Percentiles rank a stretch among this genome's conserved stretches.
Conservation (phyloP, 2,329 filamentous ascomycete genomes). For the Paraphoma sp. region DNA sequence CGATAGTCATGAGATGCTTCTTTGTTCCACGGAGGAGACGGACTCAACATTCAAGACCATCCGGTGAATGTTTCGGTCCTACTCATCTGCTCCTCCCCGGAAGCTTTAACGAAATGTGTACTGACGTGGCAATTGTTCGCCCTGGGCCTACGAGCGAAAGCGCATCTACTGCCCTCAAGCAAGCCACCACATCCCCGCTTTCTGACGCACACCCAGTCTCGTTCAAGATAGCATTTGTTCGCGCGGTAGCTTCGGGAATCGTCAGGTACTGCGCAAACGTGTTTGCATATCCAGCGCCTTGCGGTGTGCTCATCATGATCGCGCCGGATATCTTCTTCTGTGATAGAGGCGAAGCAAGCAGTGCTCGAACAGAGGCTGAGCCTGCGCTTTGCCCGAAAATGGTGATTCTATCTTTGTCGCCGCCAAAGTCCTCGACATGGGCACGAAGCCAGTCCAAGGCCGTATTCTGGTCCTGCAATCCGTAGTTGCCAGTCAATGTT, state of each 20-base stretch:
- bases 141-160: slow-evolving; percentile 20
- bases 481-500: slow-evolving; percentile 57
- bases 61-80: too few relatives aligned
- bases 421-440: slow-evolving; percentile 48
- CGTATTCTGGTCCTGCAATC: slow-evolving; percentile 57
- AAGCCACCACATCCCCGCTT: slow-evolving; percentile 21
- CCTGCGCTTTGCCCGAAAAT: slow-evolving; percentile 49
- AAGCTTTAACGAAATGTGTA: neutral
- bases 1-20: neutral
- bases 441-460: slow-evolving; percentile 58
- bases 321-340: slow-evolving; percentile 57
- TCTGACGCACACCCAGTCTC: slow-evolving; percentile 30
- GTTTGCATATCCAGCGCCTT: slow-evolving; percentile 27
- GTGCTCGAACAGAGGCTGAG: slow-evolving; percentile 51
- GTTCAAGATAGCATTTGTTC: slow-evolving; percentile 27
- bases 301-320: slow-evolving; percentile 45
- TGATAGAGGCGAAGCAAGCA: slow-evolving; percentile 58
- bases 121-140: neutral
- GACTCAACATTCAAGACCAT: too few relatives aligned
- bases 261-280: slow-evolving; percentile 33
- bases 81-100: too few relatives aligned
- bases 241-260: slow-evolving; percentile 27
- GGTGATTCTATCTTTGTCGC: slow-evolving; percentile 44
- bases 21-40: too few relatives aligned
- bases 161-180: slow-evolving; percentile 31